Evolutionary conservation across 1,139 yeast species (phyloP), one percentile per base, ranked within the genome.

Genomic region (Pichia sp.): DNA sequence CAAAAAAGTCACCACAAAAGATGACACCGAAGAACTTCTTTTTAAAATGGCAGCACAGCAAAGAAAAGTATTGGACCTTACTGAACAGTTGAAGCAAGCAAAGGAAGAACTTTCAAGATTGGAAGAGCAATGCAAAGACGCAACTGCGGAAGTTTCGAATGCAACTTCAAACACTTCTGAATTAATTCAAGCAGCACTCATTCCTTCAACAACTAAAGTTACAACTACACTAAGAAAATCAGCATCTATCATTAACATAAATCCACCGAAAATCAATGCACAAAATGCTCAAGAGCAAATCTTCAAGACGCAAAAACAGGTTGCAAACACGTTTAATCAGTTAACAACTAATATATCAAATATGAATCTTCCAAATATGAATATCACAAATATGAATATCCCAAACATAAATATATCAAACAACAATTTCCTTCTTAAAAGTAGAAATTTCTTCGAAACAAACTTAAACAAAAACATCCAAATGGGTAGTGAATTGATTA

Each of bases 41-140:
- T 67, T 61, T 48, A 57, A 63, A 35, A 53, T 74, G 42, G 79
- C 79, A 0, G 53, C 73, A 1, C 73, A 74, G 51, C 75, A 73
- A 53, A 65, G 79, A 52, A 68, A 66, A 35, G 69, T 73, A 3
- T 47, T 67, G 27, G 79, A 74, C 43, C 52, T 72, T 32, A 69
- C 66, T 48, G 58, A 65, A 10, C 67, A 68, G 39, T 54, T 75
- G 41, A 57, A 56, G 6, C 39, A 46, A 9, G 66, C 74, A 3
- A 70, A 70, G 52, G 54, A 53, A 9, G 77, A 74, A 37, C 48
- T 74, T 31, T 57, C 58, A 17, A 55, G 57, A 4, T 50, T 73
- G 34, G 75, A 72, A 47, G 42, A 45, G 14, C 53, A 58, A 48
- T 67, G 71, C 48, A 53, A 50, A 40, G 45, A 41, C 3, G 10